Base-by-base conservation (phyloP, 441 rosid species). In the Geranium incanum region DNA sequence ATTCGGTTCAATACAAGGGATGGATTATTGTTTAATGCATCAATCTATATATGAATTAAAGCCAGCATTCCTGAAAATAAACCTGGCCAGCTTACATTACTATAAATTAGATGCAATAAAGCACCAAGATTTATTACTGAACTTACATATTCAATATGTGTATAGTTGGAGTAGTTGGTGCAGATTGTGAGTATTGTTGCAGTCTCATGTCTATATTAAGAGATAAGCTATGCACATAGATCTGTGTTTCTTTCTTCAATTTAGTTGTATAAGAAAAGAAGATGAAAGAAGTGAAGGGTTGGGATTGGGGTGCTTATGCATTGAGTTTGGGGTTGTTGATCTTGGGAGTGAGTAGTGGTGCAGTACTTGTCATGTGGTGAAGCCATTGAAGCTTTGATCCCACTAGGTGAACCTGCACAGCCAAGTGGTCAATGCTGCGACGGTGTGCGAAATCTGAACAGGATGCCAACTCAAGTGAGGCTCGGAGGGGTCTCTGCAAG, bases 331-430 rank as follows among this genome's bases (percentile, higher is more conserved):
- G 36, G 65, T 19, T 60, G 65, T 19, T 60, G 33, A 18, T 59
- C 2, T 19, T 60, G 65, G 65, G 65, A n/a, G 65, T 18, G 59
- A 50, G 18, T 13, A 19, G 33, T 60, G 13, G 65, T 60, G 59
- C 59, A 50, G 59, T 15, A 50, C 5, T 50, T 13, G 65, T 60
- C 65, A 60, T 60, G 65, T 21, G 33, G 65, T 19, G 65, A 60
- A 11, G 63, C 63, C 63, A 57, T 57, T 16, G 23, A 16, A 60
- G 65, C 65, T 60, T 21, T 60, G 65, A 60, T 60, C 65, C 65
- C 65, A 19, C 18, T 11, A 7, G 65, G 65, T 19, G 65, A 21
- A 18, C 13, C 65, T 19, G 65, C 36, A 18, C 12, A 60, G 65
- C 65, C 65, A 60, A 60, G 65, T 60, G 36, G 65, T 60, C 23